These are phyloP conservation scores for Saccharomycopsis selenospora DNA, from an alignment of 805 yeast species.

Conservation along the genomic window DNA sequence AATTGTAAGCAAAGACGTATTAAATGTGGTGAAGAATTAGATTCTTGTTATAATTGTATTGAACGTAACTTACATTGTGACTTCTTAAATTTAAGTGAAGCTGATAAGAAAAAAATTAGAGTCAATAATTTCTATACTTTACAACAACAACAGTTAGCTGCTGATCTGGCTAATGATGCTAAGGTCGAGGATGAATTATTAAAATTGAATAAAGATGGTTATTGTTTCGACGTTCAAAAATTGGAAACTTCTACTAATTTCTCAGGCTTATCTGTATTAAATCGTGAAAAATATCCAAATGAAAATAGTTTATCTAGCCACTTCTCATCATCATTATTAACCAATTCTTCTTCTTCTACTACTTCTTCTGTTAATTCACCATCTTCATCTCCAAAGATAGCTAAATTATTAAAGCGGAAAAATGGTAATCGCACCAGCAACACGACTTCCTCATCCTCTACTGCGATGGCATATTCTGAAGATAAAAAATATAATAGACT, in stretches of 20 bases:
- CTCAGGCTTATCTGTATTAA: not conserved
- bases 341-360: too few species aligned
- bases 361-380: too few species aligned
- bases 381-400: not conserved
- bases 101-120: slow-evolving; percentile 9
- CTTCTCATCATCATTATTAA: too few species aligned
- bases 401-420: not conserved
- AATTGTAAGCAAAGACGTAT: slow-evolving; percentile 19
- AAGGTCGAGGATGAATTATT: not conserved
- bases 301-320: not conserved
- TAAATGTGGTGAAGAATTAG: slow-evolving; percentile 21
- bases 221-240: not conserved
- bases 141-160: too few species aligned
- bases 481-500: too few species aligned
- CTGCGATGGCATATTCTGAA: too few species aligned
- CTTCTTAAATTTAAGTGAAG: slow-evolving; percentile 12
- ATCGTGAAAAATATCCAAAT: not conserved
- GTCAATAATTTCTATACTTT: not conserved
- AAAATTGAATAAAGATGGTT: not conserved
- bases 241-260: not conserved
- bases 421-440: too few species aligned
- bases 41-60: slow-evolving; percentile 18
- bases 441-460: too few species aligned
- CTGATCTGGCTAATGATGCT: too few species aligned
- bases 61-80: slow-evolving; percentile 15